A percentile compares a stretch with the other conserved stretches of the same genome.
phyloP scores from a whole-genome alignment of 768 basidiomycete genomes.

The Leccinum longicurvipes region DNA sequence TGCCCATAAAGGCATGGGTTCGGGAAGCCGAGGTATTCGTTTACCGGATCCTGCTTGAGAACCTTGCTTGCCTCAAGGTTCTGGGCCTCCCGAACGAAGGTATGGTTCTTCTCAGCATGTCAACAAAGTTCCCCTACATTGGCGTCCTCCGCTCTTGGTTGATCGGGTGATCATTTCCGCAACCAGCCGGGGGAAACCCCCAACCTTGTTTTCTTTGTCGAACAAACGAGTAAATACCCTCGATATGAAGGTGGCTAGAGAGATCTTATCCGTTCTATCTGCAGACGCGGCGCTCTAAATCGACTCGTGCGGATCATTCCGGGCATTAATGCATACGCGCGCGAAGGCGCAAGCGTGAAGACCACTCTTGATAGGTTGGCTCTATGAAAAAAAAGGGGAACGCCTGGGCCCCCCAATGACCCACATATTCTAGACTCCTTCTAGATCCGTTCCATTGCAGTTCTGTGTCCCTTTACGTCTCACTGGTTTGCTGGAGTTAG shows the following conservation, averaged over 20 bases:
- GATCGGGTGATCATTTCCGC: slow-evolving; percentile 15
- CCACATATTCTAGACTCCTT: slow-evolving; percentile 3
- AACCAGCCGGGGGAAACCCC: slow-evolving; percentile 10
- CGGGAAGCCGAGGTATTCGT: slow-evolving; percentile 6
- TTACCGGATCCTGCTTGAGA: slow-evolving; percentile 21
- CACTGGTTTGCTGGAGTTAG: neutral
- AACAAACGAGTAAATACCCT: slow-evolving; percentile 18
- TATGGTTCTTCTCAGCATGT: slow-evolving; percentile 9
- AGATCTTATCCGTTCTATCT: slow-evolving; percentile 26
- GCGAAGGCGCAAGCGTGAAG: slow-evolving; percentile 14
- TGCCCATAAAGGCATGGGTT: slow-evolving; percentile 4
- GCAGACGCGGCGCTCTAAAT: slow-evolving; percentile 17
- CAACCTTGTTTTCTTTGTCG: slow-evolving; percentile 18
- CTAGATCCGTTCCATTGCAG: neutral
- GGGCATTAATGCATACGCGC: slow-evolving; percentile 13
- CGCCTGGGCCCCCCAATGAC: neutral
- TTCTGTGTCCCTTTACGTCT: neutral
- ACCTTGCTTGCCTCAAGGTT: slow-evolving; percentile 13
- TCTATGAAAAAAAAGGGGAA: neutral
- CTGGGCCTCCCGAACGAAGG: slow-evolving; percentile 13
- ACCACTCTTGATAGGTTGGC: slow-evolving; percentile 2
- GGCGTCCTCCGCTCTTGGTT: neutral
- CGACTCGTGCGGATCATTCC: slow-evolving; percentile 26
- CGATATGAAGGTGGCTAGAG: slow-evolving; percentile 12
- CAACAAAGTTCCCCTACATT: slow-evolving; percentile 7